Evolutionary conservation across 129 eudicot genomes (phyloP), one percentile per base, ranked within the genome.

Genomic region (Tanacetum coccineum): DNA sequence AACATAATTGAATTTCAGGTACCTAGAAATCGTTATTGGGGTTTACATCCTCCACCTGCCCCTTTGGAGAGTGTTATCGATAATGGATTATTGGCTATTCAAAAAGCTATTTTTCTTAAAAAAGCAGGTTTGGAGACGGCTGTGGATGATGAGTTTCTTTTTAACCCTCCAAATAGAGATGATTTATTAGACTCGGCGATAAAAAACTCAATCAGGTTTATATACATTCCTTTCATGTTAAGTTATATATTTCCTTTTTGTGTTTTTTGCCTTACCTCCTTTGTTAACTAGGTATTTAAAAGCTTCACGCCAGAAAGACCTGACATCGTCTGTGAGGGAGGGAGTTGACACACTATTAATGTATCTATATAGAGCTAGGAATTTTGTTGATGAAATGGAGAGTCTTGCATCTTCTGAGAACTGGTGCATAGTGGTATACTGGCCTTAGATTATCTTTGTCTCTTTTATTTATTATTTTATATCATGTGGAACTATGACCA

Each of bases 311-410:
- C 76, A 65, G 39, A 94, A 86, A 84, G 90, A 89, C 62, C 82
- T 89, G 55, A 68, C 74, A 51, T 66, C 74, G 55, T 67, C 90
- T 11, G 93, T 87, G 74, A 84, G 71, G 82, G 99, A 94, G 76
- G 99, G 99, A 75, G 87, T 94, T 74, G 99, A 94, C 78, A 94
- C 99, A 40, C 90, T 94, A 64, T 70, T 94, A 50, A 94, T 94
- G 97, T 94, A 89, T 77, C 90, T 94, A 6, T 87, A 89, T 75
- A 84, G 99, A 87, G 81, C 92, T 53, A 70, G 87, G 59, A 94
- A 84, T 81, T 50, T 76, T 39, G 89, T 85, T 15, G 87, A 94
- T 58, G 99, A 89, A 69, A 89, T 94, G 99, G 99, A 94, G 81
- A 84, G 59, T 51, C 93, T 94, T 69, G 99, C 97, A 46, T 94